Evolutionary conservation across 1,284 basidiomycete genomes (phyloP).

Genomic region (Marasmius fiardii): DNA sequence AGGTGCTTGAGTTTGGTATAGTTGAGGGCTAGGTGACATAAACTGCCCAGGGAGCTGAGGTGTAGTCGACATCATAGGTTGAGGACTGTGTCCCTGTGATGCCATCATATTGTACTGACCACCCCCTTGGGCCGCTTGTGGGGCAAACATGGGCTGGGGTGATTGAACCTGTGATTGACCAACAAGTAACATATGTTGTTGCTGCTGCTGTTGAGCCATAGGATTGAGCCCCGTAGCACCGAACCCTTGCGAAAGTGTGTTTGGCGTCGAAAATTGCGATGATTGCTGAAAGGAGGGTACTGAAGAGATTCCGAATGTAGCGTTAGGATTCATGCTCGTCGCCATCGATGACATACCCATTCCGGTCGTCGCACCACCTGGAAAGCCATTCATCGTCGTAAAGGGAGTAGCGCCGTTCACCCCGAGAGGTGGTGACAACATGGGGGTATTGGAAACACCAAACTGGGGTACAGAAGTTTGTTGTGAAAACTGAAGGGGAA

Average conservation of each 20-base stretch:
- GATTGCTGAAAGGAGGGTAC: conserved; percentile 18
- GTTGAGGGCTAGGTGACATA: conserved; percentile 16
- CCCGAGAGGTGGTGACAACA: conserved; percentile 7
- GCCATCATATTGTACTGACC: conserved; percentile 1
- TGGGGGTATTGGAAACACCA: conserved; percentile 1
- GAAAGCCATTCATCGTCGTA: conserved; percentile 13
- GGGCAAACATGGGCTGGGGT: conserved; percentile 9
- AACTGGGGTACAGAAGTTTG: conserved; percentile 15
- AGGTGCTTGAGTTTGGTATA: conserved; percentile 15
- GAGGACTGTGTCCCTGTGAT: conserved; percentile 27
- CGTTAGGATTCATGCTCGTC: conserved; percentile 13
- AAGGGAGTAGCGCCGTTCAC: conserved; percentile 12
- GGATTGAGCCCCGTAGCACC: conserved; percentile 15
- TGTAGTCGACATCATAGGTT: conserved; percentile 18
- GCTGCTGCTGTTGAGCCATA: conserved; percentile 15
- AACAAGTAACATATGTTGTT: conserved; percentile 14
- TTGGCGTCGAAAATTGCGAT: conserved; percentile 19
- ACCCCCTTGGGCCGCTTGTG: conserved; percentile 7
- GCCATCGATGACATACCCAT: conserved; percentile 4
- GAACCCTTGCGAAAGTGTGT: conserved; percentile 19
- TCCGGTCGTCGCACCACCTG: conserved; percentile 12
- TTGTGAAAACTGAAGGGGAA: conserved; percentile 52
- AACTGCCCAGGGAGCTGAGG: conserved; percentile 22
- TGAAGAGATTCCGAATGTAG: conserved; percentile 3
- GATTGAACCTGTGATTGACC: conserved; percentile 12